Conservation (phyloP, 495 filamentous ascomycete genomes). For the Evernia prunastri region DNA sequence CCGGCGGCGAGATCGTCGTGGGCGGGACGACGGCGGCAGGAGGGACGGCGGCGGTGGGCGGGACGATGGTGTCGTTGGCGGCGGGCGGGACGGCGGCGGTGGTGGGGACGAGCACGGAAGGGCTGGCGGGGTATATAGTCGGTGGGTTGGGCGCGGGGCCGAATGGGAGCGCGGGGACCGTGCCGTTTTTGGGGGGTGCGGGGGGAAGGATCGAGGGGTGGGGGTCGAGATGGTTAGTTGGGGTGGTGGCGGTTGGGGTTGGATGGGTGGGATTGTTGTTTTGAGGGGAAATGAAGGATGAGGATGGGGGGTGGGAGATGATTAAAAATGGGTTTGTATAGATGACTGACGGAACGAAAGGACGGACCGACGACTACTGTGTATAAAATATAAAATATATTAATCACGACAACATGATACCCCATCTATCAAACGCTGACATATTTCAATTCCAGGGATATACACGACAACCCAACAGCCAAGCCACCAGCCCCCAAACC, state of each 20-base stretch:
- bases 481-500: too few species aligned
- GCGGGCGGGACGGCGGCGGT: not conserved
- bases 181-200: not conserved
- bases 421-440: too few species aligned
- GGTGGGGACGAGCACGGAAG: slow-evolving; percentile 1
- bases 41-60: not conserved
- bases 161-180: not conserved
- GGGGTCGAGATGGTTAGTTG: not conserved
- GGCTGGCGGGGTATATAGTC: not conserved
- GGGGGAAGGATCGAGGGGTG: not conserved
- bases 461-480: too few species aligned
- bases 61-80: not conserved
- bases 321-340: too few species aligned
- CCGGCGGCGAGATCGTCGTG: not conserved
- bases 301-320: too few species aligned
- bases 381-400: too few species aligned
- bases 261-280: not conserved
- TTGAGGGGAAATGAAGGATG: not conserved
- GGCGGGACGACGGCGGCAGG: not conserved
- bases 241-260: not conserved
- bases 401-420: too few species aligned
- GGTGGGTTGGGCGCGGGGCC: not conserved
- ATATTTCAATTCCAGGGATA: too few species aligned
- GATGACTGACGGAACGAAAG: too few species aligned
- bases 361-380: too few species aligned